Percentiles rank a stretch among this genome's conserved stretches.
Evolutionary conservation across 2,329 filamentous ascomycete genomes (phyloP).

Genomic region (Xenoacremonium recifei): DNA sequence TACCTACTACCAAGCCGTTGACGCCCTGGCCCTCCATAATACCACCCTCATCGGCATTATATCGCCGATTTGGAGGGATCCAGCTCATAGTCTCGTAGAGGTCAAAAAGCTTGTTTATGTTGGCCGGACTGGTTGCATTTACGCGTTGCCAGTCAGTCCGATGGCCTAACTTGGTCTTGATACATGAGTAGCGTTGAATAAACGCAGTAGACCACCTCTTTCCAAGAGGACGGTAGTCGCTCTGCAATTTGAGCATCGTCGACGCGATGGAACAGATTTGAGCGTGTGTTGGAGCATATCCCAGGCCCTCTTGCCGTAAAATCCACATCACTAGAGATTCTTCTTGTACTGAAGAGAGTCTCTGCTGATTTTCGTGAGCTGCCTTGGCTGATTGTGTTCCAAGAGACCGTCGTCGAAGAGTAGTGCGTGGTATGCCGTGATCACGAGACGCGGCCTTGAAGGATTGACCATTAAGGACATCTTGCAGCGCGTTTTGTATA

Average conservation of each 20-base stretch:
- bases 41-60: background rate
- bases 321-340: background rate
- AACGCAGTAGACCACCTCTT: background rate
- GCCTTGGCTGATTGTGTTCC: too few relatives aligned
- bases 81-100: background rate
- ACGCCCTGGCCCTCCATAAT: background rate
- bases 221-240: background rate
- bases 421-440: too few relatives aligned
- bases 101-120: background rate
- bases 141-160: background rate
- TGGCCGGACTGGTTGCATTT: background rate
- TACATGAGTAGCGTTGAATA: background rate
- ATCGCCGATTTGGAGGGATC: background rate
- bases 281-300: background rate
- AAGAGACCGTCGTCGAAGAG: too few relatives aligned
- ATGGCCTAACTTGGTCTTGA: background rate
- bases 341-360: background rate
- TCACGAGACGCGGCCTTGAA: too few relatives aligned
- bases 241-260: background rate
- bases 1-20: background rate
- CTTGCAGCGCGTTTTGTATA: too few relatives aligned
- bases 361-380: background rate
- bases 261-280: background rate
- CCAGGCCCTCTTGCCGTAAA: background rate
- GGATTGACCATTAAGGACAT: too few relatives aligned